Base-by-base conservation (phyloP, 768 basidiomycete genomes). In the Kwoniella pini region DNA sequence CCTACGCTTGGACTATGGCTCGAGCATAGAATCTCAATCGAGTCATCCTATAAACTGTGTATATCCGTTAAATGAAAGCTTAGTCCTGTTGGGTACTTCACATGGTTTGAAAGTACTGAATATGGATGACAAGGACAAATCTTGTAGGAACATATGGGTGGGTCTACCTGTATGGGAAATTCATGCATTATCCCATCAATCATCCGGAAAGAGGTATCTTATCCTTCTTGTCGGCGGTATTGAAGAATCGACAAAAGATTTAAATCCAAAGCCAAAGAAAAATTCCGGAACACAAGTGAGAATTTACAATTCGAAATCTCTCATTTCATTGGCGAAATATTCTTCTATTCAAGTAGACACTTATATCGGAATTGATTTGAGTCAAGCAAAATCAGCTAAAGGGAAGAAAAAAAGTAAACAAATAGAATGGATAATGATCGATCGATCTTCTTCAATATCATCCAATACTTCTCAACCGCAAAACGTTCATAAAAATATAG, bases 121-220 rank as follows among this genome's bases (percentile, higher is more conserved):
- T 52, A 52, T 43, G 21, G 54, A 50, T 36, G 31, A 28, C 22
- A 40, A 36, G 46, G 46, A 56, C 27, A 27, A n/a, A 17, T 51
- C 31, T 17, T 55, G 17, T 19, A 57, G 36, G 40, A 33, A 22
- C 58, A 50, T 69, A 21, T 69, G 68, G 68, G 46, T 50, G 7
- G 57, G 60, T 5, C 30, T 69, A 17, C 53, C 64, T 4, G 68
- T 69, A 19, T 69, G 68, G 68, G 61, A 62, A 19, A 59, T 69
- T 13, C 48, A 55, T 21, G 26, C 62, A 0, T 30, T 65, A 6
- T 51, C 49, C 19, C 33, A 27, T 33, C 12, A 26, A n/a, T 31
- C 49, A 12, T 43, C 54, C 9, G 55, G 43, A 1, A 46, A 44
- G 24, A 61, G 64, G 2, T 48, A 61, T 22, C 45, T 63, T 17